These are phyloP conservation scores for Ephemerocybe angulata DNA, from an alignment of 768 basidiomycete genomes.

Conservation along the genomic window DNA sequence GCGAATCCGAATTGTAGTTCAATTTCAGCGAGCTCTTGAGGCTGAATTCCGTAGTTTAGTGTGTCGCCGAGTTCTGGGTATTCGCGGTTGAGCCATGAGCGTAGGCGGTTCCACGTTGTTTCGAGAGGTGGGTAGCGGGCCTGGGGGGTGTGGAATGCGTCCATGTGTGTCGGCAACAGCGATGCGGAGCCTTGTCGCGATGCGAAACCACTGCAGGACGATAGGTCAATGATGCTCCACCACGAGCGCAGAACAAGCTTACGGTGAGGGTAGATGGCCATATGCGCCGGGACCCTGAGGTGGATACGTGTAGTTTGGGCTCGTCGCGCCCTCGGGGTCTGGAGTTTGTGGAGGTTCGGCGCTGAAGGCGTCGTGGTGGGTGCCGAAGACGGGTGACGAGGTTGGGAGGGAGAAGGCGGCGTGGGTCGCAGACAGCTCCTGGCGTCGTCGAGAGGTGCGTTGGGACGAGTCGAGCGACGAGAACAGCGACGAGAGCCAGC, in stretches of 20 bases:
- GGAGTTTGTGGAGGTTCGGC: conserved; percentile 49
- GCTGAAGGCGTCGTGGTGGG: conserved; percentile 60
- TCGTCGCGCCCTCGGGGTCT: conserved; percentile 43
- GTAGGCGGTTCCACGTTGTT: conserved; percentile 81
- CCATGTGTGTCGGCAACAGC: conserved; percentile 67
- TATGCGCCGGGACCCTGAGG: conserved; percentile 56
- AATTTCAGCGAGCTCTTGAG: conserved; percentile 73
- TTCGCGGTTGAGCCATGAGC: conserved; percentile 74
- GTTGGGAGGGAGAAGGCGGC: conserved; percentile 87
- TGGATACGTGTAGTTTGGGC: conserved; percentile 69
- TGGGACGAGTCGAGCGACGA: conserved; percentile 43
- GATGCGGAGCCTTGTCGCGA: conserved; percentile 47
- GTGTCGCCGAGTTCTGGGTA: conserved; percentile 96
- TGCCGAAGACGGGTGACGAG: conserved; percentile 53
- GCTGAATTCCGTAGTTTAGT: conserved; percentile 86
- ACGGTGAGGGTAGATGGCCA: conserved; percentile 60
- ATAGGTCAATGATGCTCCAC: conserved; percentile 7
- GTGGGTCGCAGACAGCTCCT: conserved; percentile 73
- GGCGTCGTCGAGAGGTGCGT: conserved; percentile 51
- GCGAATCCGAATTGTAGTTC: conserved; percentile 82
- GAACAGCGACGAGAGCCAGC: conserved; percentile 72
- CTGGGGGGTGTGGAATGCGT: conserved; percentile 41
- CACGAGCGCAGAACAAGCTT: conserved; percentile 18
- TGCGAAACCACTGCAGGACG: conserved; percentile 16
- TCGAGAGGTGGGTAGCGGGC: conserved; percentile 71